phyloP scores from a whole-genome alignment of 1,139 yeast genomes.

The Saccharomyces hybrid region DNA sequence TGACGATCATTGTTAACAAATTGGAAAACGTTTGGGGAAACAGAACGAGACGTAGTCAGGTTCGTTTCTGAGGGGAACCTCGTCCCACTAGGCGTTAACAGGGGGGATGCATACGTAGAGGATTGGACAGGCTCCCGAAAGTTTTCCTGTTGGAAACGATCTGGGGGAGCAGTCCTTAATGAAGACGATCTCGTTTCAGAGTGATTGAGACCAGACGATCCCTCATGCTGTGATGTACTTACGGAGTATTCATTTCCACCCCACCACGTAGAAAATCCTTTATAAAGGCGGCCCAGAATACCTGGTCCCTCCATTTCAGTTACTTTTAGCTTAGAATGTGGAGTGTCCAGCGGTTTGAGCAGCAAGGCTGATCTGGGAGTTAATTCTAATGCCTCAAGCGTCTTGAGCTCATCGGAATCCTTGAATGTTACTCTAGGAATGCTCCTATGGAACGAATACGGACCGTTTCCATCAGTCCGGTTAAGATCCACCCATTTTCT shows the following conservation, averaged over 20 bases:
- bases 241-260: slow-evolving; percentile 3
- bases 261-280: slow-evolving; percentile 32
- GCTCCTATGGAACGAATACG: slow-evolving; percentile 40
- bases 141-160: neutral
- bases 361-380: slow-evolving; percentile 60
- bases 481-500: slow-evolving; percentile 52
- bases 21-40: slow-evolving; percentile 26
- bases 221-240: neutral
- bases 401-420: slow-evolving; percentile 44
- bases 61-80: slow-evolving; percentile 15
- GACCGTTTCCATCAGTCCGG: slow-evolving; percentile 40
- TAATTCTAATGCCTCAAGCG: slow-evolving; percentile 42
- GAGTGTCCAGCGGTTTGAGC: slow-evolving; percentile 41
- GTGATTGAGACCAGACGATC: neutral
- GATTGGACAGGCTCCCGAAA: slow-evolving; percentile 17
- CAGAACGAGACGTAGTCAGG: slow-evolving; percentile 20
- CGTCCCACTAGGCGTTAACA: slow-evolving; percentile 6
- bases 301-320: slow-evolving; percentile 27
- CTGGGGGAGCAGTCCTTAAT: neutral
- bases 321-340: slow-evolving; percentile 9
- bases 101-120: slow-evolving; percentile 25
- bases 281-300: slow-evolving; percentile 28
- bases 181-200: neutral
- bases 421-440: slow-evolving; percentile 38
- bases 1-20: slow-evolving; percentile 21